Base-by-base conservation (phyloP, 306 rosid genomes). In the Spatholobus suberectus region DNA sequence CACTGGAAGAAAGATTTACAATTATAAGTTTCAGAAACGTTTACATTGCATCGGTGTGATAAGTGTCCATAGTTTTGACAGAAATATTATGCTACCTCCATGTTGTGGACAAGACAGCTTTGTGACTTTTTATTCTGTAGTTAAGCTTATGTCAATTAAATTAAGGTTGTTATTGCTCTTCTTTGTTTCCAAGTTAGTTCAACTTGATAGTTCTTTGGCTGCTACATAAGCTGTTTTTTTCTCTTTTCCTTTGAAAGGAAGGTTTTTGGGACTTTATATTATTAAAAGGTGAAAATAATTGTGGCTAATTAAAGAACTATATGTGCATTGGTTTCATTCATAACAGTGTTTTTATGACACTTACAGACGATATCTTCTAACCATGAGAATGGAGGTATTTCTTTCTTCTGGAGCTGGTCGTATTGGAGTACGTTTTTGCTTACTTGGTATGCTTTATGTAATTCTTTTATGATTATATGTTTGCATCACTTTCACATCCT, bases 401-500 rank as follows among this genome's bases (percentile, higher is more conserved):
- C 99, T 59, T 96, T 93, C 98, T 92, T 96, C 54, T 96, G 99
- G 99, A 92, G 94, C 88, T 96, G 97, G 99, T 90, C 98, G 2
- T 93, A 93, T 80, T 96, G 98, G 99, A 93, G 96, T 78, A 96
- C 99, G n/a, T 96, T 96, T 87, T 80, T 92, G 79, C 92, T 96
- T 82, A 96, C 99, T 66, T 93, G 99, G 98, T 93, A 91, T 1
- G 91, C 38, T 17, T 55, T 35, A 51, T 79, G 23, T 75, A 47
- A 82, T 65, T 41, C 62, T 83, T 70, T 46, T 73, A 80, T 81
- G 41, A 27, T 69, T 26, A 7, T 46, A 47, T 84, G 54, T 85
- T 78, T 68, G 62, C 83, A 65, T 73, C 76, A 26, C 65, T 49
- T 57, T 43, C 29, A 34, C 61, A 75, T 66, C 57, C 55, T 57